Conservation (phyloP, 2,329 filamentous ascomycete species). For the Sporothrix protearum region DNA sequence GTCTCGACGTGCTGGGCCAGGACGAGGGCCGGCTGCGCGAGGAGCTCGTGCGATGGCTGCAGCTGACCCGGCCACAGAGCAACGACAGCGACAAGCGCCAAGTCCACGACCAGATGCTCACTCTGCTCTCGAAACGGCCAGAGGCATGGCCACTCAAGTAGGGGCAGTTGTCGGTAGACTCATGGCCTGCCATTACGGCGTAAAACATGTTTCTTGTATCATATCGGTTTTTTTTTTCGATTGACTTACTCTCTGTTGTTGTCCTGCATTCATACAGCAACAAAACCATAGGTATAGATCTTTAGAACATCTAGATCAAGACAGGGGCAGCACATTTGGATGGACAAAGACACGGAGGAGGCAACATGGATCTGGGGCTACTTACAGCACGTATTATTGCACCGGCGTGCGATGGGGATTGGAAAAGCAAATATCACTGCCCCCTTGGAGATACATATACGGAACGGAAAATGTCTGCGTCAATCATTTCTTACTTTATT, state of each 20-base stretch:
- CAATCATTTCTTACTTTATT: background rate
- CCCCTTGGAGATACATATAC: background rate
- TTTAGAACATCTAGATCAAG: background rate
- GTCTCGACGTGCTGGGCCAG: slow-evolving; percentile 54
- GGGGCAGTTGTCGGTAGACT: background rate
- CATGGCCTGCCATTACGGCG: background rate
- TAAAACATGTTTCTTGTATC: background rate
- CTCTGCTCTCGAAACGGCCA: slow-evolving; percentile 26
- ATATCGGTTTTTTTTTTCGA: background rate
- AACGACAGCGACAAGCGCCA: background rate
- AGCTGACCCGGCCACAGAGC: slow-evolving; percentile 41
- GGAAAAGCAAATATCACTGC: background rate
- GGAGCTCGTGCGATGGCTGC: slow-evolving; percentile 48
- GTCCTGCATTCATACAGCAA: background rate
- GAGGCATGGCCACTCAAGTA: slow-evolving; percentile 25
- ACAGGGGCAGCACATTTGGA: background rate
- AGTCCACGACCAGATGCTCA: slow-evolving; percentile 11
- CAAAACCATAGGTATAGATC: background rate
- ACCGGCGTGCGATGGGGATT: background rate
- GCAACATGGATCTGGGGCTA: background rate
- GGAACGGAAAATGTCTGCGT: background rate
- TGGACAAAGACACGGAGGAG: background rate
- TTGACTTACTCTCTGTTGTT: background rate
- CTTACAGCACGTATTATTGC: background rate
- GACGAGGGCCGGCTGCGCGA: slow-evolving; percentile 52